Conservation (phyloP, 2,329 filamentous ascomycete genomes). For the Trichoderma afroharzianum region DNA sequence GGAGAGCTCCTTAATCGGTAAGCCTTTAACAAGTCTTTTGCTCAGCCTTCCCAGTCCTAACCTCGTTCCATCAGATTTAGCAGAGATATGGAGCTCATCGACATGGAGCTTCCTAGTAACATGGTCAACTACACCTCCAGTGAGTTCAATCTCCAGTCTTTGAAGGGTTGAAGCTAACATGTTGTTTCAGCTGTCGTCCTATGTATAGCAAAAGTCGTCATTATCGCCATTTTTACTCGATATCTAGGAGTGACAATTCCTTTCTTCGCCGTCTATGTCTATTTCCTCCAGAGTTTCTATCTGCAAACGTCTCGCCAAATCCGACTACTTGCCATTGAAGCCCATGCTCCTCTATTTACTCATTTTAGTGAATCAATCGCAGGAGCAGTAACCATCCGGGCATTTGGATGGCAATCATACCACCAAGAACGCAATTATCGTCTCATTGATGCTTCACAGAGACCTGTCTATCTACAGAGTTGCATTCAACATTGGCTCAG, state of each 20-base stretch:
- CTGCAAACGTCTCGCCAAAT: conserved; percentile 18
- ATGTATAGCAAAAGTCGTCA: not conserved
- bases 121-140: conserved; percentile 11
- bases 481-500: conserved; percentile 49
- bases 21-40: not conserved
- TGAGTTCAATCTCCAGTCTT: not conserved
- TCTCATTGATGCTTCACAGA: conserved; percentile 34
- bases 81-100: conserved; percentile 17
- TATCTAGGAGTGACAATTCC: conserved; percentile 16
- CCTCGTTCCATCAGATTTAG: not conserved
- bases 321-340: conserved; percentile 18
- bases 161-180: not conserved
- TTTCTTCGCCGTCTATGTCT: conserved; percentile 1
- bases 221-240: conserved; percentile 7
- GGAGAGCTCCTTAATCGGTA: conserved; percentile 14
- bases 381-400: conserved; percentile 17
- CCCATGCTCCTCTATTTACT: conserved; percentile 16
- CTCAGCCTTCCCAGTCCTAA: not conserved
- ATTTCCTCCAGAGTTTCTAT: conserved; percentile 24
- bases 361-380: conserved; percentile 17
- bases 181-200: not conserved
- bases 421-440: not conserved
- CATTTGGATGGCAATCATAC: conserved; percentile 16
- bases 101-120: conserved; percentile 15
- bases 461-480: conserved; percentile 39